Conservation (phyloP, 371 early-diverging fungal species). For the Choanephora cucurbitarum region DNA sequence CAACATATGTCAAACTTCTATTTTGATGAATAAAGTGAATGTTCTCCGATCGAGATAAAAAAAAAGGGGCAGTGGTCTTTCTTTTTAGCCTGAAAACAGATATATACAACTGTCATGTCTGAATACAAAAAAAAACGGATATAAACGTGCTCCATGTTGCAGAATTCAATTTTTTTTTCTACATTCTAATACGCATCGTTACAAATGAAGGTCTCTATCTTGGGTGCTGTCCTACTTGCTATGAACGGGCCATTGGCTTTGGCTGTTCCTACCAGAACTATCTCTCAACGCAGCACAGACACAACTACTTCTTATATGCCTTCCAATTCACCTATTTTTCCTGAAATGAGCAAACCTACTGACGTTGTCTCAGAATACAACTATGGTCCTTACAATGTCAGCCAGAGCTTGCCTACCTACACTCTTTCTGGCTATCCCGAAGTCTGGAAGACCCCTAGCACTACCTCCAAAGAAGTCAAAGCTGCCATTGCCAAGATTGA, state of each 20-base stretch:
- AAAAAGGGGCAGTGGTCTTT: no score
- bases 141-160: neutral
- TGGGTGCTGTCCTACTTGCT: constrained; percentile 9
- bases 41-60: neutral
- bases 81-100: no score
- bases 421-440: constrained; percentile 16
- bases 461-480: constrained; percentile 17
- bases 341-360: constrained; percentile 4
- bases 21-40: no score
- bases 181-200: no score
- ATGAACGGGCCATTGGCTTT: constrained; percentile 1
- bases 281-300: neutral
- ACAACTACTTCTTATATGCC: constrained; percentile 8
- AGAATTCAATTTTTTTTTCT: neutral
- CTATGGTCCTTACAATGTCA: constrained; percentile 14
- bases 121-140: neutral
- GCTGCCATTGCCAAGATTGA: constrained; percentile 23
- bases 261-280: constrained; percentile 10
- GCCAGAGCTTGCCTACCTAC: constrained; percentile 1
- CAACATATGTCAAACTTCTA: neutral
- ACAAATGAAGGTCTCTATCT: constrained; percentile 15
- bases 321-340: constrained; percentile 14
- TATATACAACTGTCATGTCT: neutral
- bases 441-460: constrained; percentile 15
- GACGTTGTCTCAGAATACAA: constrained; percentile 15